Conservation (phyloP, 345 rosid species). For the Abelmoschus esculentus region DNA sequence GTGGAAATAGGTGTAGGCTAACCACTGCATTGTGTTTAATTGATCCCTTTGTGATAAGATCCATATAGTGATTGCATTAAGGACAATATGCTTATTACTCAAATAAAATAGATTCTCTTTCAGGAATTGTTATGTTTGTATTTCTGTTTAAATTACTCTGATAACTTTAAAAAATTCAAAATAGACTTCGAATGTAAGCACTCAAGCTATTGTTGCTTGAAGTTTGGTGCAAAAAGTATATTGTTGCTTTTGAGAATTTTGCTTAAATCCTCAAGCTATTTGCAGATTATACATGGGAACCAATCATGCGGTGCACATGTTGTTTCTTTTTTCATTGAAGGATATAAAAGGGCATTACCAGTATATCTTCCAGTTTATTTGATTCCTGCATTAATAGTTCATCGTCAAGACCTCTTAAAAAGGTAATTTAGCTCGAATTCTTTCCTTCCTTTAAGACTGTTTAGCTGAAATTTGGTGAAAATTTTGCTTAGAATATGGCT, state of each 20-base stretch:
- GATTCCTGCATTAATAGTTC: constrained; percentile 80
- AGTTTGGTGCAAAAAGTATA: too few species aligned
- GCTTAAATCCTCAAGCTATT: constrained; percentile 14
- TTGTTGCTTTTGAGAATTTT: neutral
- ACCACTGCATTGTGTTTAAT: too few species aligned
- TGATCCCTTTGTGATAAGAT: neutral
- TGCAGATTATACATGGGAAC: constrained; percentile 85
- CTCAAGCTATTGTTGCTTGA: too few species aligned
- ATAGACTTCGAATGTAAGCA: too few species aligned
- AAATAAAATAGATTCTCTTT: neutral
- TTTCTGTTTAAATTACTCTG: neutral
- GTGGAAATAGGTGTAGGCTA: too few species aligned
- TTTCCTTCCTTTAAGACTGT: neutral
- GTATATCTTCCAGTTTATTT: constrained; percentile 42
- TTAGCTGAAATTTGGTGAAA: neutral
- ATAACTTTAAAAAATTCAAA: too few species aligned
- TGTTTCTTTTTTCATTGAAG: neutral
- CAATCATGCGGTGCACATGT: constrained; percentile 26
- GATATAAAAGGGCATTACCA: constrained; percentile 11
- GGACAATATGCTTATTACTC: neutral
- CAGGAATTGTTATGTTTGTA: neutral
- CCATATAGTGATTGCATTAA: neutral
- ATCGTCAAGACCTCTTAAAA: constrained; percentile 71
- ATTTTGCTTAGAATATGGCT: neutral
- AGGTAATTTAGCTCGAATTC: constrained; percentile 32